Evolutionary conservation across 2,329 filamentous ascomycete genomes (phyloP).

Genomic region (Teratosphaeria nubilosa): DNA sequence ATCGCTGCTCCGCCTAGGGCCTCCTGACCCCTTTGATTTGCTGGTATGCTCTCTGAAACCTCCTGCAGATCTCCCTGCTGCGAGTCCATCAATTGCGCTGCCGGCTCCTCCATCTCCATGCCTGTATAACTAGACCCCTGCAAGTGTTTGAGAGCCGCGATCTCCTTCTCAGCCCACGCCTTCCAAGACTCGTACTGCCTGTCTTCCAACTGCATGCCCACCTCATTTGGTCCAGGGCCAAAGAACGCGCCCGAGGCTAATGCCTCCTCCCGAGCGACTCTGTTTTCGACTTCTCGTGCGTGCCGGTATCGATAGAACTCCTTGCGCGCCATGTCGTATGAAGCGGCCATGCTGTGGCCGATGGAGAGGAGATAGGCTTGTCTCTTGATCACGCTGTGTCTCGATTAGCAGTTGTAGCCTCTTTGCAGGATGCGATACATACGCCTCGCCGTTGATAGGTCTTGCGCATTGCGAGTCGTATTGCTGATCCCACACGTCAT

Average conservation of each 20-base stretch:
- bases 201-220: constrained; percentile 77
- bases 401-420: neutral
- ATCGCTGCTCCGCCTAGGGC: constrained; percentile 28
- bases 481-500: constrained; percentile 22
- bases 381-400: constrained; percentile 72
- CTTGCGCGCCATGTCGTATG: constrained; percentile 78
- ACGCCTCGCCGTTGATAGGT: constrained; percentile 55
- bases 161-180: constrained; percentile 56
- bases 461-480: constrained; percentile 62
- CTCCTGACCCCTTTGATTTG: constrained; percentile 23
- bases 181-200: constrained; percentile 75
- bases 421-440: constrained; percentile 1
- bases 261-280: constrained; percentile 82
- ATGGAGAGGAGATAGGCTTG: constrained; percentile 63
- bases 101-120: constrained; percentile 23
- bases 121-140: constrained; percentile 35
- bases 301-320: constrained; percentile 86
- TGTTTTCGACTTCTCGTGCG: constrained; percentile 68
- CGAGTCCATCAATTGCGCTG: neutral
- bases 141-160: constrained; percentile 38
- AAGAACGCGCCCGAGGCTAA: constrained; percentile 79
- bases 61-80: constrained; percentile 29
- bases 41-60: constrained; percentile 23
- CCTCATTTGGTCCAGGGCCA: constrained; percentile 61
- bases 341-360: constrained; percentile 39